phyloP scores from a whole-genome alignment of 306 rosid genomes.

The Pterocarpus macrocarpus region DNA sequence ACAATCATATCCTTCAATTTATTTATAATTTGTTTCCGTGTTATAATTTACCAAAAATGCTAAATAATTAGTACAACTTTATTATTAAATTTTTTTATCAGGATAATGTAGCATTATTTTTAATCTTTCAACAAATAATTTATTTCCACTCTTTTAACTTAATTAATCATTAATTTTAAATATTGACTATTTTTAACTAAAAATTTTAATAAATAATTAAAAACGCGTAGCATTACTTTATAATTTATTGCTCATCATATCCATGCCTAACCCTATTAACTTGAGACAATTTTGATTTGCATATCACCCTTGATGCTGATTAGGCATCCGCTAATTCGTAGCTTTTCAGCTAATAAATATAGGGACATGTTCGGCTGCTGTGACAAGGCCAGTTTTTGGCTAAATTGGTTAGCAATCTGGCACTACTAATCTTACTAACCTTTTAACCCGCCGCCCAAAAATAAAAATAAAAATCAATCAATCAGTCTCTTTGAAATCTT shows the following conservation, averaged over 20 bases:
- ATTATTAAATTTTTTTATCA: no score
- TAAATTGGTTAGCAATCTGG: background rate
- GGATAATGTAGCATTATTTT: background rate
- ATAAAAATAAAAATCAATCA: no score
- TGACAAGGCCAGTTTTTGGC: background rate
- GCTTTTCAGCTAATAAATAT: slow-evolving; percentile 11
- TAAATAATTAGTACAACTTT: no score
- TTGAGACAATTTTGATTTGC: slow-evolving; percentile 8
- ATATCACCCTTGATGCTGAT: slow-evolving; percentile 36
- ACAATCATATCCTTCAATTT: slow-evolving; percentile 40
- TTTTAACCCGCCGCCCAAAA: no score
- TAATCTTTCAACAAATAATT: no score
- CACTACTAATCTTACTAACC: no score
- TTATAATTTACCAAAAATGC: slow-evolving; percentile 1
- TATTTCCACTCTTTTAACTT: no score
- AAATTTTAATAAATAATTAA: no score
- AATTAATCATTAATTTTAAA: no score
- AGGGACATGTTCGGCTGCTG: background rate
- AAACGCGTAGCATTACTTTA: no score
- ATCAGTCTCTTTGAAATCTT: no score
- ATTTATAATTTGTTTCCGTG: slow-evolving; percentile 19
- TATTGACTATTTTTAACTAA: no score
- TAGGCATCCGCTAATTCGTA: slow-evolving; percentile 42
- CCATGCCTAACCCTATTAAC: slow-evolving; percentile 22
- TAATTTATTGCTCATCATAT: slow-evolving; percentile 23